Evolutionary conservation across 176 grass and related monocot genomes (phyloP).

Genomic region (Oryza meridionalis): DNA sequence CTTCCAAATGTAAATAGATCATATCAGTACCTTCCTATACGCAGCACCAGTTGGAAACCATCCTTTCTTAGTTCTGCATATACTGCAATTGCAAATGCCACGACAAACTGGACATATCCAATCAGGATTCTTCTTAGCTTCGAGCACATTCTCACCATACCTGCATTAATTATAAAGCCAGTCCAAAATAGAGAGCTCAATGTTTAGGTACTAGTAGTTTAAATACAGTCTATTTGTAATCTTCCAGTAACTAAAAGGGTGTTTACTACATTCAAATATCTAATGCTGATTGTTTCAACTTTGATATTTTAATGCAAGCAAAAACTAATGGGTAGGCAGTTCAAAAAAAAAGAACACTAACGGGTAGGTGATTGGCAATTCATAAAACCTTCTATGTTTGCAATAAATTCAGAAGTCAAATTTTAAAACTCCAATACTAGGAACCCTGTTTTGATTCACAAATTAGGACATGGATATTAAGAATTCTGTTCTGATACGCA

Average conservation of each 20-base stretch:
- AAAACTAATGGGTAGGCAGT: neutral
- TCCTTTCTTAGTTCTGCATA: constrained; percentile 91
- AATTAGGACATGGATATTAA: neutral
- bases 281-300: neutral
- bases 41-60: constrained; percentile 73
- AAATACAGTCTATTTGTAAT: neutral
- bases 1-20: neutral
- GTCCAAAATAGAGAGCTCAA: neutral
- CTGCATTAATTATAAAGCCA: constrained; percentile 45
- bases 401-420: neutral
- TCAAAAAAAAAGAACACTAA: neutral
- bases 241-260: neutral
- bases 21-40: constrained; percentile 71
- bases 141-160: constrained; percentile 95
- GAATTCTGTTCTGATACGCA: neutral
- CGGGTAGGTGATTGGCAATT: neutral
- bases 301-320: neutral
- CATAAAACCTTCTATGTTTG: neutral
- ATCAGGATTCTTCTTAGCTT: constrained; percentile 70
- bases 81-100: constrained; percentile 93
- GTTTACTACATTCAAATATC: neutral
- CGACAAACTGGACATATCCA: constrained; percentile 91
- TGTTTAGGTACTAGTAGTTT: neutral
- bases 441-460: neutral
- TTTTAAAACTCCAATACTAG: neutral